A percentile compares a stretch with the other conserved stretches of the same genome.
Conservation (phyloP, 2,329 filamentous ascomycete species). For the Aureobasidium sp. region DNA sequence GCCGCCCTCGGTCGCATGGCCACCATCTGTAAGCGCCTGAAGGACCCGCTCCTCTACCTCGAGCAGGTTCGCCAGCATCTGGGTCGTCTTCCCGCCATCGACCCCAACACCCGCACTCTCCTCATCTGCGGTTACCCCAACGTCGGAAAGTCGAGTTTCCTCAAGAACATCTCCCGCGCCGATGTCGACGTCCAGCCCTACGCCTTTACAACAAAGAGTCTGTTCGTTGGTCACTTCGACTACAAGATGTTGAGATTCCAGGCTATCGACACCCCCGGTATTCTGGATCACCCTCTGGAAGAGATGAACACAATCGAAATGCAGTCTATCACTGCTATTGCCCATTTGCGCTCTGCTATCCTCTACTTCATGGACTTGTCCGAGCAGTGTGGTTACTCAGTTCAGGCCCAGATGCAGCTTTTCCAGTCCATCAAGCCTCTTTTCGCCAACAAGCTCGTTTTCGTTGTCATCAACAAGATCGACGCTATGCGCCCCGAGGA, state of each 20-base stretch:
- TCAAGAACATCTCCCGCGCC: conserved; percentile 83
- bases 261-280: conserved; percentile 97
- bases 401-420: conserved; percentile 84
- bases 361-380: conserved; percentile 98
- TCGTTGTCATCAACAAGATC: conserved; percentile 97
- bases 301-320: conserved; percentile 99
- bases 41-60: conserved; percentile 89
- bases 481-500: conserved; percentile 85
- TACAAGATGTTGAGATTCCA: conserved; percentile 89
- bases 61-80: conserved; percentile 96
- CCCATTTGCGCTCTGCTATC: conserved; percentile 88
- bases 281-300: conserved; percentile 91
- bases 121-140: conserved; percentile 98
- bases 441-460: conserved; percentile 95
- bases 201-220: conserved; percentile 94
- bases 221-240: conserved; percentile 97
- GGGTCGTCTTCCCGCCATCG: conserved; percentile 94
- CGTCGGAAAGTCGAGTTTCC: conserved; percentile 92
- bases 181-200: conserved; percentile 98
- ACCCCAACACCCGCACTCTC: conserved; percentile 92
- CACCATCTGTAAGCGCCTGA: conserved; percentile 87
- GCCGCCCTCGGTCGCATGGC: conserved; percentile 97
- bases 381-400: conserved; percentile 92
- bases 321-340: conserved; percentile 97
- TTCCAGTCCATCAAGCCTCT: conserved; percentile 96